These are phyloP conservation scores for Aspergillus sclerotioniger DNA, from an alignment of 495 filamentous ascomycete species.

Conservation along the genomic window DNA sequence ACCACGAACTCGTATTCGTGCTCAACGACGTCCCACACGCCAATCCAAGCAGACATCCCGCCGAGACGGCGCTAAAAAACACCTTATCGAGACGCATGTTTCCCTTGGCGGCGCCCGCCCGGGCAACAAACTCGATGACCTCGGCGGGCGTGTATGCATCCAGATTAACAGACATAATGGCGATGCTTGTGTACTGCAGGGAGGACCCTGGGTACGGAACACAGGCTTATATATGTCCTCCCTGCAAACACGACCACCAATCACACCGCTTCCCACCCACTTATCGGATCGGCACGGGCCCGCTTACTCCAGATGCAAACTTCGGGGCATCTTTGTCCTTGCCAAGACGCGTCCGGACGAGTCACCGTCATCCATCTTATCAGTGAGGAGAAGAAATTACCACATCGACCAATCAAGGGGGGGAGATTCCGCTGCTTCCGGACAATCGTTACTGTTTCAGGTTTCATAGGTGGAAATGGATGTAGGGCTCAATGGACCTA, in stretches of 20 bases:
- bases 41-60: constrained; percentile 53
- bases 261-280: background rate
- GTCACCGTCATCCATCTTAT: background rate
- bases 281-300: background rate
- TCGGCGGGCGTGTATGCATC: constrained; percentile 45
- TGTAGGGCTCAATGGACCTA: too few relatives aligned
- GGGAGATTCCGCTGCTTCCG: too few relatives aligned
- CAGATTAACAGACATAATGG: constrained; percentile 26
- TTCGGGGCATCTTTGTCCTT: too few relatives aligned
- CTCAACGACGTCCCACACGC: constrained; percentile 52
- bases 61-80: constrained; percentile 53
- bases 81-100: constrained; percentile 54
- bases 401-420: background rate
- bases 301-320: too few relatives aligned
- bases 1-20: constrained; percentile 57
- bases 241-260: background rate
- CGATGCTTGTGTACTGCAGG: too few relatives aligned
- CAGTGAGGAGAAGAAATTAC: background rate
- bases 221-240: too few relatives aligned
- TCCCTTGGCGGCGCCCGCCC: constrained; percentile 48
- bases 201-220: too few relatives aligned
- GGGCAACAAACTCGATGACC: constrained; percentile 45
- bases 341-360: background rate
- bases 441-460: too few relatives aligned
- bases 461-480: too few relatives aligned